Evolutionary conservation across 1,284 basidiomycete genomes (phyloP).

Genomic region (Meira miltonrushii): DNA sequence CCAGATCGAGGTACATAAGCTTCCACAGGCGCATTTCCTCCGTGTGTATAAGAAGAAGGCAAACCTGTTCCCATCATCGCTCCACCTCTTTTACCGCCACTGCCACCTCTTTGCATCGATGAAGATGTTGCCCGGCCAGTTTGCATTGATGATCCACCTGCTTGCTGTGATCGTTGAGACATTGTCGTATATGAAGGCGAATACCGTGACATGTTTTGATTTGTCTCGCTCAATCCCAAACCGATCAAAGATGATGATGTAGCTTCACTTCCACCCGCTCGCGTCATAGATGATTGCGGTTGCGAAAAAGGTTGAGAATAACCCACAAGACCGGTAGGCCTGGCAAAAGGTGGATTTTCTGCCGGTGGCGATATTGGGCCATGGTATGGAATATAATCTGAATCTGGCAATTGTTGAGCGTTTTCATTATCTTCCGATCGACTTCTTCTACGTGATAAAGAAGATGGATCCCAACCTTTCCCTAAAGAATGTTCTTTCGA

Average conservation of each 20-base stretch:
- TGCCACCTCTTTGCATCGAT: background rate
- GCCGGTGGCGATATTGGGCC: constrained; percentile 11
- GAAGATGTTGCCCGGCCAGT: background rate
- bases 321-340: background rate
- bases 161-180: background rate
- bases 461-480: too few species aligned
- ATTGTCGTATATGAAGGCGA: background rate
- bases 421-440: background rate
- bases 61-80: constrained; percentile 7
- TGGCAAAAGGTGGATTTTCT: background rate
- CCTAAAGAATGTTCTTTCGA: too few species aligned
- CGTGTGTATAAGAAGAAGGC: constrained; percentile 7
- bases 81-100: background rate
- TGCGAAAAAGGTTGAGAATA: background rate
- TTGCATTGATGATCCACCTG: background rate
- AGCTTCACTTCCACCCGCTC: background rate
- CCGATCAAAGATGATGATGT: background rate
- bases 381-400: constrained; percentile 8
- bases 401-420: background rate
- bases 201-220: background rate
- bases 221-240: background rate
- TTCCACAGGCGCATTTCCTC: constrained; percentile 2
- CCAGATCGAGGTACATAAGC: background rate
- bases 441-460: too few species aligned
- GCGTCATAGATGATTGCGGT: background rate